Evolutionary conservation across 176 grass and related monocot genomes (phyloP).

Genomic region (Stipa capillata): DNA sequence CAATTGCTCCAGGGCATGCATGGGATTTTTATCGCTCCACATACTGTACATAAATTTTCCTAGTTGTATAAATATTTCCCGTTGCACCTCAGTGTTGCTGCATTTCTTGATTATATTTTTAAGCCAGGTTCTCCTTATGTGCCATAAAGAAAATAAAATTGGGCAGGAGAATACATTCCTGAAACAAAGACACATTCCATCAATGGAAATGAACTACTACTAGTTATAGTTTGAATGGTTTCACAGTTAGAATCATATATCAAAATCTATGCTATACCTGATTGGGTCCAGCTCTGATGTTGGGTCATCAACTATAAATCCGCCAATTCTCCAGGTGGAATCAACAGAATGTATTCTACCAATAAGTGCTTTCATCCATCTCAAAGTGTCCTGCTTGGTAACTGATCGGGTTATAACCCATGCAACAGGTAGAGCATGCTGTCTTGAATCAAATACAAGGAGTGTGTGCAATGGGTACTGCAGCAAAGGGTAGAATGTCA

Average conservation of each 20-base stretch:
- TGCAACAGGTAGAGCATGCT: constrained; percentile 76
- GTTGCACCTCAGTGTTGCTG: constrained; percentile 54
- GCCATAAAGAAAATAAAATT: constrained; percentile 78
- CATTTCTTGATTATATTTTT: constrained; percentile 88
- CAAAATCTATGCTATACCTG: constrained; percentile 33
- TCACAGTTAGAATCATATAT: neutral
- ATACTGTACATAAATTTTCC: constrained; percentile 69
- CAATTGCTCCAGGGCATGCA: constrained; percentile 56
- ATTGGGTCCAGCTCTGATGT: constrained; percentile 73
- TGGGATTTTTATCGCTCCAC: constrained; percentile 55
- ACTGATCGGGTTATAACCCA: constrained; percentile 92
- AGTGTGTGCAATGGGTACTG: constrained; percentile 84
- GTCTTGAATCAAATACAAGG: constrained; percentile 83
- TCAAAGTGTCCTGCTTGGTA: constrained; percentile 62
- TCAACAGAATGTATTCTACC: constrained; percentile 65
- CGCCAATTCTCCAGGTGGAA: constrained; percentile 49
- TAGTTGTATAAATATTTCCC: constrained; percentile 59
- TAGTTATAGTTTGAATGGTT: neutral
- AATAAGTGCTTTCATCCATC: constrained; percentile 84
- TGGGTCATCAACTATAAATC: constrained; percentile 79
- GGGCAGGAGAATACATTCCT: constrained; percentile 74
- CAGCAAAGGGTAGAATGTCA: constrained; percentile 27
- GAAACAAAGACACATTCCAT: constrained; percentile 15
- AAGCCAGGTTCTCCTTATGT: constrained; percentile 77
- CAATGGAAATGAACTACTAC: neutral